Conservation (phyloP, 805 yeast species). For the Isabelozyma rhagii region DNA sequence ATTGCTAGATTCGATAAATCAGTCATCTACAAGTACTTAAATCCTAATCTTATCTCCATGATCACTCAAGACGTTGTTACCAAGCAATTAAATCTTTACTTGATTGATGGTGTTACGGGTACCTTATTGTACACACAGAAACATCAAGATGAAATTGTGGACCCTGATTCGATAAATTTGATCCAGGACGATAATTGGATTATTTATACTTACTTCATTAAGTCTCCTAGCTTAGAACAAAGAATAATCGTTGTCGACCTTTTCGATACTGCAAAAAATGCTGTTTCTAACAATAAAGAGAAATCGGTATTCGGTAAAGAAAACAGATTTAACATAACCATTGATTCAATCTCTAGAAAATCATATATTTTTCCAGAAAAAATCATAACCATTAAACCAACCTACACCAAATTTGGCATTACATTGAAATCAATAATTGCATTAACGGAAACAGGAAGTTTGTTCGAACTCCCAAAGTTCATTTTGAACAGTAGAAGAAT, state of each 20-base stretch:
- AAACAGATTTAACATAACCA: conserved; percentile 17
- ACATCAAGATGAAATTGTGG: conserved; percentile 37
- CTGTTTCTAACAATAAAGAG: conserved; percentile 19
- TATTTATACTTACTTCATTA: conserved; percentile 60
- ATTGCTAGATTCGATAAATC: conserved; percentile 64
- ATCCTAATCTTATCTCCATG: conserved; percentile 63
- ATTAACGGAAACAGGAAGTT: conserved; percentile 56
- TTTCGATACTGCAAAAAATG: conserved; percentile 53
- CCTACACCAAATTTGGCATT: conserved; percentile 54
- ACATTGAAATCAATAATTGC: conserved; percentile 64
- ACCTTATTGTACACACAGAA: conserved; percentile 47
- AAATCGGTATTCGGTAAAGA: conserved; percentile 26
- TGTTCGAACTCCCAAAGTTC: conserved; percentile 68
- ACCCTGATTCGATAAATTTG: conserved; percentile 43
- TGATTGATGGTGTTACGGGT: conserved; percentile 74
- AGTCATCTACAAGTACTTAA: conserved; percentile 78
- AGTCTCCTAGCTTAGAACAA: conserved; percentile 45
- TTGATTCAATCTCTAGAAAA: conserved; percentile 50
- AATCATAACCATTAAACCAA: conserved; percentile 48
- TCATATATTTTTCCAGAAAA: conserved; percentile 63
- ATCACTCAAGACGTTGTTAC: conserved; percentile 27
- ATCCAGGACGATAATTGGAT: conserved; percentile 83
- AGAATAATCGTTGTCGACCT: conserved; percentile 73
- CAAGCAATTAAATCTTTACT: conserved; percentile 38
- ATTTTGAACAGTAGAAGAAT: conserved; percentile 69